Evolutionary conservation across 129 eudicot species (phyloP).

Genomic region (Flaveria bidentis): DNA sequence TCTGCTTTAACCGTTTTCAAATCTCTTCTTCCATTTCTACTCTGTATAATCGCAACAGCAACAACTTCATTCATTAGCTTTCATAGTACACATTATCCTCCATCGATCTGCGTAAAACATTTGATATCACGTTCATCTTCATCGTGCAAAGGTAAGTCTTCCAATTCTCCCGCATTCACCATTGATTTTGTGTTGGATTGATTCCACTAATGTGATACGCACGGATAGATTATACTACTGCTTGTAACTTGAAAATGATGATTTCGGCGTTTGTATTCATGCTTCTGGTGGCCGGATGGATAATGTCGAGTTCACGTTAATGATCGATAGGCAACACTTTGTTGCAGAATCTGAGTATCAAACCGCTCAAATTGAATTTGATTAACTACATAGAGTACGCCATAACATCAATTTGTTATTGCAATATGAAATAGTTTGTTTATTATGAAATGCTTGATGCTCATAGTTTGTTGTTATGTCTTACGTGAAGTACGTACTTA

Average conservation of each 20-base stretch:
- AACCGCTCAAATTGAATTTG: slow-evolving; percentile 7
- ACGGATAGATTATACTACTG: neutral
- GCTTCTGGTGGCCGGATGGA: neutral
- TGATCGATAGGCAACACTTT: neutral
- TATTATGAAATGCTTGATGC: neutral
- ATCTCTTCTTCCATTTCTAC: slow-evolving; percentile 3
- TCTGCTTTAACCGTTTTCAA: slow-evolving; percentile 6
- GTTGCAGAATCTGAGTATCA: neutral
- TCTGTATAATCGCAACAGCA: neutral
- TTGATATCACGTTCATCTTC: neutral
- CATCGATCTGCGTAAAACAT: neutral
- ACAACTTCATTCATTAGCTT: neutral
- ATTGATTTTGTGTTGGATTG: neutral
- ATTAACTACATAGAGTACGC: neutral
- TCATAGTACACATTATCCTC: neutral
- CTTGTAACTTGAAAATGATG: no score
- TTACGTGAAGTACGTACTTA: neutral
- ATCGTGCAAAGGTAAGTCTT: slow-evolving; percentile 20
- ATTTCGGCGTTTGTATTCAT: neutral
- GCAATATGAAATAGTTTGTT: neutral
- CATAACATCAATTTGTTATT: no score
- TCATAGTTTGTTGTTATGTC: neutral
- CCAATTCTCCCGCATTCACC: neutral
- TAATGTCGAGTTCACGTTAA: neutral
- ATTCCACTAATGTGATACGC: no score